Conservation (phyloP, 1,284 basidiomycete species). For the Ustilago xerochloae region DNA sequence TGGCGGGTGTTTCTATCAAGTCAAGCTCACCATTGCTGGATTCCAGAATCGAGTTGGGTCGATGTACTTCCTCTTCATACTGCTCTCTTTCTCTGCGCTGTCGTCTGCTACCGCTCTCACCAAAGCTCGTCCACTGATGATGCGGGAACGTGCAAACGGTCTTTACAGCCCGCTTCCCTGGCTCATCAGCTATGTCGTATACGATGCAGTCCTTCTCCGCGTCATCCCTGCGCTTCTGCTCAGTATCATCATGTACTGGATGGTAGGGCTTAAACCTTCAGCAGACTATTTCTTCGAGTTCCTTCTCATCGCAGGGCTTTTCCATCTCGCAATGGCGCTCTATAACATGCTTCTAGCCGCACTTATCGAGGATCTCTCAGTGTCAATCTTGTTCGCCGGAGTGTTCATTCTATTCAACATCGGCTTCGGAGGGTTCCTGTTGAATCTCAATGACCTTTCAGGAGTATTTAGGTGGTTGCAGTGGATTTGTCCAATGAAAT, state of each 20-base stretch:
- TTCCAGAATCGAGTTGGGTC: constrained; percentile 60
- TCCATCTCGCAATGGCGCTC: constrained; percentile 45
- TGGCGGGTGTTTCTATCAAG: constrained; percentile 59
- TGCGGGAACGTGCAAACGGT: constrained; percentile 58
- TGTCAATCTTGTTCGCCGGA: constrained; percentile 47
- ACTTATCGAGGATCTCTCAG: constrained; percentile 46
- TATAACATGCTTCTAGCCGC: constrained; percentile 56
- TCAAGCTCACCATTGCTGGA: constrained; percentile 53
- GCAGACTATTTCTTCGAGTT: constrained; percentile 56
- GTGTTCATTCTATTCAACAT: constrained; percentile 59
- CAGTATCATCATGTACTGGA: constrained; percentile 52
- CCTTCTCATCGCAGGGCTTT: constrained; percentile 52
- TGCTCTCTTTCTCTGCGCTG: constrained; percentile 48
- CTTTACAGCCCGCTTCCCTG: constrained; percentile 50
- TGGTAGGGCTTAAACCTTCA: constrained; percentile 53
- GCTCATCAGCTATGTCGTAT: constrained; percentile 50
- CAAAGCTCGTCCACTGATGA: constrained; percentile 49
- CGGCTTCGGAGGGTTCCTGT: constrained; percentile 57
- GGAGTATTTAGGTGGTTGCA: constrained; percentile 53
- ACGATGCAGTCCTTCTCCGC: constrained; percentile 52
- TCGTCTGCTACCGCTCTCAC: constrained; percentile 42
- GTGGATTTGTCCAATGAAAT: constrained; percentile 57
- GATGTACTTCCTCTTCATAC: constrained; percentile 58
- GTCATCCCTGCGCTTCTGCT: constrained; percentile 41
- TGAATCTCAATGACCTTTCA: constrained; percentile 51